Evolutionary conservation across 352 stramenopile species (phyloP), one percentile per base, ranked within the genome.

Genomic region (Globisporangium okanoganense): DNA sequence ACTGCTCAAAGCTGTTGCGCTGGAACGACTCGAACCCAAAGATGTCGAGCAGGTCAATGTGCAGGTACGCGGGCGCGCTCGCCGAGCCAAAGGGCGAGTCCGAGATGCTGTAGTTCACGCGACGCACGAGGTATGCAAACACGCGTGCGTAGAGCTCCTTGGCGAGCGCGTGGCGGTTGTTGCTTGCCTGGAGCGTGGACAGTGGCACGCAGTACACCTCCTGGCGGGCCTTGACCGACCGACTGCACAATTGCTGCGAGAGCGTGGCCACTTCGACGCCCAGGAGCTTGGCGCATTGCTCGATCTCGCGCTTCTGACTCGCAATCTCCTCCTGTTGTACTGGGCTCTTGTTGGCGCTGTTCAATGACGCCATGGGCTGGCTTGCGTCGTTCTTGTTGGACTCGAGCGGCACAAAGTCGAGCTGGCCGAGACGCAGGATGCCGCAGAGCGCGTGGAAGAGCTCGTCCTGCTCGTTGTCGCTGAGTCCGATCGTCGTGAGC

Each of bases 91-190:
- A 64, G 12, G 70, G 59, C 3, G 76, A 75, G 16, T 82, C 81
- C 16, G 82, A 88, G 45, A 94, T 92, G 61, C 82, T 93, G 56
- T 89, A 73, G 67, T 95, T 95, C 12, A 95, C 82, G 13, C 81
- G 77, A 10, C 76, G 75, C 50, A 99, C 96, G 10, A 99, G 79
- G 77, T 97, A 98, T 2, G 93, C 80, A 64, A 99, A 99, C 14
- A 99, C 72, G 24, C 95, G 88, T 87, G 90, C 91, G 72, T 99
- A 99, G 24, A 98, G 82, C 36, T 95, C 79, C 72, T 98, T 99
- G 12, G 94, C 93, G 24, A 99, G 79, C 3, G 94, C 93, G 66
- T 99, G 92, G 25, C 92, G 75, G 38, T 73, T 68, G 25, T 25
- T 96, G 71, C 95, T 56, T 96, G 82, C 16, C 65, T 80, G 82